These are phyloP conservation scores for Leptomonas pyrrhocoris DNA, from an alignment of 208 protist species.

Conservation along the genomic window DNA sequence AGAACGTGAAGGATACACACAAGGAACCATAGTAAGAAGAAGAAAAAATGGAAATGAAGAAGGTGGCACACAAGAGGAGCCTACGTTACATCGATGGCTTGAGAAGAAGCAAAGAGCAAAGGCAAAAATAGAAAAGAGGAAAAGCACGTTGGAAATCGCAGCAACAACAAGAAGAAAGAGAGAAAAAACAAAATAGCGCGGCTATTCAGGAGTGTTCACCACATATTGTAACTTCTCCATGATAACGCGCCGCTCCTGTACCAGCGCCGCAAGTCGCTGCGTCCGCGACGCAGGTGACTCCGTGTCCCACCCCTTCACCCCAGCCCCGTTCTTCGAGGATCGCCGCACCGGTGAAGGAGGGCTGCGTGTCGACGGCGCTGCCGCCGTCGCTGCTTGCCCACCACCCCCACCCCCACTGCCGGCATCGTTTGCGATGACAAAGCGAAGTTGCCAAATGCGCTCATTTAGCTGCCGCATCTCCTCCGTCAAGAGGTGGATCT, in stretches of 20 bases:
- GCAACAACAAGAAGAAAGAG: constrained; percentile 26
- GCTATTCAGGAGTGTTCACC: constrained; percentile 22
- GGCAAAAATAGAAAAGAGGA: background rate
- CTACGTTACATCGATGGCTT: background rate
- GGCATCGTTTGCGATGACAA: constrained; percentile 14
- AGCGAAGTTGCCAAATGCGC: constrained; percentile 80
- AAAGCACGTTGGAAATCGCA: constrained; percentile 5
- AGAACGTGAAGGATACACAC: background rate
- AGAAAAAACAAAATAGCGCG: constrained; percentile 12
- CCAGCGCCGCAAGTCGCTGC: constrained; percentile 36
- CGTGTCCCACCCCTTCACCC: background rate
- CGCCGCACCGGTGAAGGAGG: background rate
- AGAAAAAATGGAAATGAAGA: constrained; percentile 3
- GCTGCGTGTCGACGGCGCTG: background rate
- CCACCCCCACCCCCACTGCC: background rate
- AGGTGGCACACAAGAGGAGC: background rate
- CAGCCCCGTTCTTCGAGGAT: background rate
- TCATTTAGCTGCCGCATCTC: constrained; percentile 74
- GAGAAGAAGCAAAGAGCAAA: too few species aligned
- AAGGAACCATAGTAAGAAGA: background rate
- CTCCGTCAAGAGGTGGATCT: constrained; percentile 78
- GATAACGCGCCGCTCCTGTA: constrained; percentile 45
- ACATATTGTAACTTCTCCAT: constrained; percentile 60
- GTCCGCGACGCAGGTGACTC: constrained; percentile 17
- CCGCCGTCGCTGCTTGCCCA: background rate